Evolutionary conservation across 495 filamentous ascomycete species (phyloP).

Genomic region (Aspergillus baeticus): DNA sequence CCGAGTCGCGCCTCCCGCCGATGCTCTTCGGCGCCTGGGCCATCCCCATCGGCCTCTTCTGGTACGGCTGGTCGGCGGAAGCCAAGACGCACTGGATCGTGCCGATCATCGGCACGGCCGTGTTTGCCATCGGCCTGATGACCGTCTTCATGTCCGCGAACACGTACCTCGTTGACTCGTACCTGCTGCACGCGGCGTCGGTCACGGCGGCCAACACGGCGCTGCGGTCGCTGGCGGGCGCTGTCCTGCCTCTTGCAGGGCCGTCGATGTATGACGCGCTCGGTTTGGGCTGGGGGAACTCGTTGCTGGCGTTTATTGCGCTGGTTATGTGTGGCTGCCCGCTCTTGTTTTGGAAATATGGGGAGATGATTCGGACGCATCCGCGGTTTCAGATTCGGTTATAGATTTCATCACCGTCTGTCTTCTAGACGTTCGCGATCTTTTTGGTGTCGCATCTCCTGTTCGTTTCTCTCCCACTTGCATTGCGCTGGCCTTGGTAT

Average conservation of each 20-base stretch:
- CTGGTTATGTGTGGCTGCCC: conserved; percentile 39
- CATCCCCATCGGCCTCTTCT: conserved; percentile 64
- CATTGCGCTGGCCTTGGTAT: conserved; percentile 37
- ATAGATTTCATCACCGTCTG: conserved; percentile 38
- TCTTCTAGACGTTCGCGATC: too few relatives aligned
- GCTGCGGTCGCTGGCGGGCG: conserved; percentile 60
- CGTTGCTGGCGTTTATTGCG: conserved; percentile 47
- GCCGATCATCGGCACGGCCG: conserved; percentile 62
- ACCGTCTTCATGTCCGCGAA: conserved; percentile 52
- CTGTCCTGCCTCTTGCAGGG: conserved; percentile 47
- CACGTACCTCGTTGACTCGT: conserved; percentile 67
- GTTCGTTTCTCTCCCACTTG: too few relatives aligned
- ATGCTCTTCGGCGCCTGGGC: conserved; percentile 56
- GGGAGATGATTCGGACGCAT: conserved; percentile 27
- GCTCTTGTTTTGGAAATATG: conserved; percentile 40
- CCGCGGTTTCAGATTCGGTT: conserved; percentile 22
- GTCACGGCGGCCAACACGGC: conserved; percentile 62
- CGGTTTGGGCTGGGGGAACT: conserved; percentile 46
- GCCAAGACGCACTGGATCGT: conserved; percentile 60
- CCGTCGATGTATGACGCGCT: conserved; percentile 41
- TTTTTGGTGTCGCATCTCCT: too few relatives aligned
- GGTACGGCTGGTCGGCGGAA: conserved; percentile 67
- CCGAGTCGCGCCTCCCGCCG: conserved; percentile 43
- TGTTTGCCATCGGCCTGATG: conserved; percentile 65
- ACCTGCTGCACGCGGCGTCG: conserved; percentile 64